Base-by-base conservation (phyloP, 176 grass and related monocot species). In the Chrysopogon serrulatus region DNA sequence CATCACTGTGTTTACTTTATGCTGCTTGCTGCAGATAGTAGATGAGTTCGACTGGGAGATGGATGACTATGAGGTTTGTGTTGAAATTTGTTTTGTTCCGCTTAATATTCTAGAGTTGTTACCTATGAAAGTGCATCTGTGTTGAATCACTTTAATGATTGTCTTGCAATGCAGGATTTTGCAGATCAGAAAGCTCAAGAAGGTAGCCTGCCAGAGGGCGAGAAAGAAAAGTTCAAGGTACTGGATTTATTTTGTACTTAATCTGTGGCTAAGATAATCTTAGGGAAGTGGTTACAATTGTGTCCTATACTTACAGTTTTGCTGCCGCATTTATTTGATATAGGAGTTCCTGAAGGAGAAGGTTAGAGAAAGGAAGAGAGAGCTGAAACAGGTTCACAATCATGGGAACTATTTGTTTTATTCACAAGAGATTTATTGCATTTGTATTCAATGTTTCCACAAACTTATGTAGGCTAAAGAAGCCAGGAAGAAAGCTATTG, bases 31-130 rank as follows among this genome's bases (percentile, higher is more conserved):
- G 54, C 89, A 98, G 96, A 90, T 98, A 71, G 93, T 98, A 12
- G 93, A 87, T 2, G 93, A 98, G 68, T 98, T 87, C 23, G 89
- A 98, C 70, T 98, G 96, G 96, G 96, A 98, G 19, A 78, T 95
- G 85, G 91, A 98, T 83, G 87, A 95, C 17, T 76, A 92, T 0
- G 93, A 98, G 96, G 96, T 98, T 83, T 71, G 80, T 72, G 57
- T 27, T 76, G 30, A 16, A 73, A 37, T 59, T 32, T 83, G 18
- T 72, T 72, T 45, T 75, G 28, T 57, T 81, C 62, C 9, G 2
- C 17, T 66, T 51, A 51, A 41, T 59, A 77, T 48, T 8, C 23
- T 51, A 35, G 23, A 14, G 47, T 74, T 15, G 18, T 2, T 68
- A 65, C 11, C 15, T 48, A 74, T 81, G 57, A 28, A 79, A 68